phyloP scores from a whole-genome alignment of 1,284 basidiomycete species.

The Cutaneotrichosporon sp. region DNA sequence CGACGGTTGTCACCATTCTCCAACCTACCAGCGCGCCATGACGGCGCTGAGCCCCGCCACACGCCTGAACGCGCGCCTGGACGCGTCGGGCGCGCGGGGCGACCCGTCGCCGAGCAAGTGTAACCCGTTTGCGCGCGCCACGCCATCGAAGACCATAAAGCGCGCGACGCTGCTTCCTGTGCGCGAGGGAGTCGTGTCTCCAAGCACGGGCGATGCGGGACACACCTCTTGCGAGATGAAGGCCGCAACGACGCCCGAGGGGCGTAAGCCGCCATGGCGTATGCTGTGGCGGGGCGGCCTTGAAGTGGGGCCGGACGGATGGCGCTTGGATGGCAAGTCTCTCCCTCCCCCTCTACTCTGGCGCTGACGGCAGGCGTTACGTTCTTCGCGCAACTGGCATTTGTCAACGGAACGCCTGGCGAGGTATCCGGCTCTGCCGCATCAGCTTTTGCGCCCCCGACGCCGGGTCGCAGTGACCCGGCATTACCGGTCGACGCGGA shows the following conservation, averaged over 20 bases:
- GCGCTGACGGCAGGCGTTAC: conserved; percentile 30
- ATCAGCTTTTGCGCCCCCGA: conserved; percentile 5
- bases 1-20: too few species aligned
- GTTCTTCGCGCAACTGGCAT: conserved; percentile 36
- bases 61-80: too few species aligned
- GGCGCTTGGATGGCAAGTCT: conserved; percentile 40
- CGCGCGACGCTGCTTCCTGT: conserved; percentile 2
- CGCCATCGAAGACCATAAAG: neutral
- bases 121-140: conserved; percentile 11
- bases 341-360: neutral
- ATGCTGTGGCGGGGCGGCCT: conserved; percentile 47
- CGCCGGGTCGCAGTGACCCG: conserved; percentile 12
- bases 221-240: neutral
- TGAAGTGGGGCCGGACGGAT: conserved; percentile 44
- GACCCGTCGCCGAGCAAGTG: neutral
- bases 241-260: neutral
- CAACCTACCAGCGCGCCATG: too few species aligned
- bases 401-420: neutral
- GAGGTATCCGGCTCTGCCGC: neutral
- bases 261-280: conserved; percentile 27
- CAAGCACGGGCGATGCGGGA: neutral
- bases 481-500: conserved; percentile 35
- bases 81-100: neutral
- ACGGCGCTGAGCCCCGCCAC: too few species aligned
- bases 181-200: neutral